phyloP scores from a whole-genome alignment of 495 filamentous ascomycete species.

The Talaromyces adpressus region DNA sequence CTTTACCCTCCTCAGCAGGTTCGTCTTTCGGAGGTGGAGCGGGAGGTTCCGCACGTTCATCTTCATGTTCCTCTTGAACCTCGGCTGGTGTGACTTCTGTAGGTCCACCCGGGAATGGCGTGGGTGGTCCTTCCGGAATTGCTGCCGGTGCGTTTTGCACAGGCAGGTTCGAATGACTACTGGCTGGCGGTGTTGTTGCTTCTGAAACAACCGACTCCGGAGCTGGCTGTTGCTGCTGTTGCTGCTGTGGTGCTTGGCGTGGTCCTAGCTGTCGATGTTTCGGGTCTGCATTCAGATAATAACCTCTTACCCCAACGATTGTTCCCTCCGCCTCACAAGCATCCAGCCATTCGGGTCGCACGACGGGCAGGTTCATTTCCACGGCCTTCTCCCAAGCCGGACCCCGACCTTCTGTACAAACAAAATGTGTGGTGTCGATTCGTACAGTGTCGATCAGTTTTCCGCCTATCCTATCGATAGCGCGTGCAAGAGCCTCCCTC shows the following conservation, averaged over 20 bases:
- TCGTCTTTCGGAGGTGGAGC: slow-evolving; percentile 28
- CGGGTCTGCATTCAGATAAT: slow-evolving; percentile 88
- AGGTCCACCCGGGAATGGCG: slow-evolving; percentile 37
- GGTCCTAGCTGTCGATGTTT: slow-evolving; percentile 52
- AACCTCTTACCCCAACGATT: slow-evolving; percentile 89
- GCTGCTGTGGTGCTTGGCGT: slow-evolving; percentile 31
- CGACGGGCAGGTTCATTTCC: slow-evolving; percentile 97
- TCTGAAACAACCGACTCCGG: slow-evolving; percentile 29
- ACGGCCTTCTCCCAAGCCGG: slow-evolving; percentile 89
- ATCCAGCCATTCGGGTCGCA: slow-evolving; percentile 95
- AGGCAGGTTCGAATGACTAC: slow-evolving; percentile 19
- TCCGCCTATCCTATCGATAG: slow-evolving; percentile 83
- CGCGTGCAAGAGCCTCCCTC: slow-evolving; percentile 63
- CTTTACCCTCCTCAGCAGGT: not conserved
- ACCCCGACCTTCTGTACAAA: slow-evolving; percentile 92
- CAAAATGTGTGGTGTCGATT: slow-evolving; percentile 98
- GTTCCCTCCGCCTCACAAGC: slow-evolving; percentile 90
- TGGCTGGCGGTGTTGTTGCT: slow-evolving; percentile 16
- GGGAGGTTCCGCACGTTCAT: slow-evolving; percentile 20
- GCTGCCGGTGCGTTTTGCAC: slow-evolving; percentile 17
- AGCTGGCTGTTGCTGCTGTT: slow-evolving; percentile 23
- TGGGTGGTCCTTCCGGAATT: slow-evolving; percentile 28
- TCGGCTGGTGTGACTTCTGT: slow-evolving; percentile 25
- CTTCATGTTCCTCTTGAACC: slow-evolving; percentile 24
- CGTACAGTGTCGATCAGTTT: slow-evolving; percentile 85